Evolutionary conservation across 257 asterid genomes (phyloP).

Genomic region (Apocynum venetum): DNA sequence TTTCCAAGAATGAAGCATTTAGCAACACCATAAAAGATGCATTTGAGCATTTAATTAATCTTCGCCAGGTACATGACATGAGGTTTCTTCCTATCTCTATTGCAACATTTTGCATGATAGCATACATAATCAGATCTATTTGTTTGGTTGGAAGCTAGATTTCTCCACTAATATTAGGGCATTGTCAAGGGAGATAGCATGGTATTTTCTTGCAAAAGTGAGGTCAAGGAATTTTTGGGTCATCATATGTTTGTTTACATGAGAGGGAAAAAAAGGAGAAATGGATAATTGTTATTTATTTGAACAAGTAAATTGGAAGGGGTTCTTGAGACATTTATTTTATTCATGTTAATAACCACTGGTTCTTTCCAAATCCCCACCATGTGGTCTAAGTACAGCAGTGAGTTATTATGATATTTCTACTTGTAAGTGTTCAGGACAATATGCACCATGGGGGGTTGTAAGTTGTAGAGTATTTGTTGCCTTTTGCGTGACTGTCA

Average conservation of each 20-base stretch:
- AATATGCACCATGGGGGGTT: not conserved
- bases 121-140: not conserved
- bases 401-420: not conserved
- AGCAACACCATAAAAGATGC: constrained; percentile 93
- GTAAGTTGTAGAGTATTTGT: not conserved
- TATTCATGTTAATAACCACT: not conserved
- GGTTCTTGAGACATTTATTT: not conserved
- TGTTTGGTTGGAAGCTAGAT: not conserved
- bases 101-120: not conserved
- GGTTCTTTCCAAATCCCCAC: no score
- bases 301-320: not conserved
- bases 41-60: constrained; percentile 90
- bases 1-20: constrained; percentile 77
- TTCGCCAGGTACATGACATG: constrained; percentile 67
- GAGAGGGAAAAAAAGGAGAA: not conserved
- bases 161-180: not conserved
- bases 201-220: not conserved
- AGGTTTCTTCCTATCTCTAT: constrained; percentile 5
- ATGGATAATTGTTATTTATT: not conserved
- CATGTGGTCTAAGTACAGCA: not conserved
- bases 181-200: not conserved
- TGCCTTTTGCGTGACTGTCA: not conserved
- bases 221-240: not conserved
- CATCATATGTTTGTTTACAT: not conserved
- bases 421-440: not conserved